Conservation (phyloP, 352 stramenopile species). For the Phytophthora pisi region DNA sequence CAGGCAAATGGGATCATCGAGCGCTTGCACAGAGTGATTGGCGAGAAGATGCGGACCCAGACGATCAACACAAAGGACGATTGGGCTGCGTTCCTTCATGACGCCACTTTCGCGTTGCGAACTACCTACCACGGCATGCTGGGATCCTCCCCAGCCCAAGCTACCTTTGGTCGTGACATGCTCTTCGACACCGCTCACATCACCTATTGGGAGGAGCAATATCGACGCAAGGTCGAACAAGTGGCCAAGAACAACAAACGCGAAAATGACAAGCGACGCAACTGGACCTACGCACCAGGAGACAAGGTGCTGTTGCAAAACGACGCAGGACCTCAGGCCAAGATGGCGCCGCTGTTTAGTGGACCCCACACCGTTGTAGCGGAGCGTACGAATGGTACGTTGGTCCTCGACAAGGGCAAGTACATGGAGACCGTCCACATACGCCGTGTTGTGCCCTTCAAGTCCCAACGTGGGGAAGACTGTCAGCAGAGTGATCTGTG, state of each 20-base stretch:
- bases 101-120: background rate
- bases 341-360: background rate
- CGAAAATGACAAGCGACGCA: background rate
- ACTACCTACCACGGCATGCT: slow-evolving; percentile 1
- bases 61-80: background rate
- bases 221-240: background rate
- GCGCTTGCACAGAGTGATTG: slow-evolving; percentile 3
- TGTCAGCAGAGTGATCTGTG: too few relatives aligned
- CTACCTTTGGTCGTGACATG: slow-evolving; percentile 5
- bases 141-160: background rate
- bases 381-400: background rate
- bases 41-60: slow-evolving; percentile 1
- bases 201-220: slow-evolving; percentile 3
- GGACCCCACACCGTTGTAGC: background rate
- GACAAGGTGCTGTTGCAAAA: background rate
- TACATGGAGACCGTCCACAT: background rate
- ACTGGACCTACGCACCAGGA: background rate
- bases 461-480: background rate
- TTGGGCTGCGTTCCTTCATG: slow-evolving; percentile 1
- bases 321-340: background rate
- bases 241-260: background rate
- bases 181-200: background rate
- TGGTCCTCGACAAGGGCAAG: background rate
- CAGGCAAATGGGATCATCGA: slow-evolving; percentile 12
- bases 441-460: background rate